Conservation (phyloP, 2,329 filamentous ascomycete genomes). For the Claviceps paspali region DNA sequence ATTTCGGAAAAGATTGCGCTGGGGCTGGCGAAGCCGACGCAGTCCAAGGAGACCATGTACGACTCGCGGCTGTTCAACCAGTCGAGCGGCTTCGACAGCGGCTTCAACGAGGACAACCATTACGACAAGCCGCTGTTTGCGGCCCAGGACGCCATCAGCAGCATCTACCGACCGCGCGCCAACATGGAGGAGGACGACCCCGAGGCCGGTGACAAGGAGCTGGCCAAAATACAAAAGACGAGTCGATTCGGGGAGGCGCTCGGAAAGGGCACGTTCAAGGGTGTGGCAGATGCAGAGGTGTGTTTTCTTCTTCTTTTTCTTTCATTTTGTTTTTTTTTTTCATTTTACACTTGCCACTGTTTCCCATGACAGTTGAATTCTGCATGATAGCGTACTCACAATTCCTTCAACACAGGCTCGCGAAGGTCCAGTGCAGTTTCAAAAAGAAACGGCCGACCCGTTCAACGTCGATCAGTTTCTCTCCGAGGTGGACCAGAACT, state of each 20-base stretch:
- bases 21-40: slow-evolving; percentile 85
- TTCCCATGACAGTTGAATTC: too few relatives aligned
- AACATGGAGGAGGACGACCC: slow-evolving; percentile 65
- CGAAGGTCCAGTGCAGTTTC: slow-evolving; percentile 90
- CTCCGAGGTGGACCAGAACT: slow-evolving; percentile 54
- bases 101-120: slow-evolving; percentile 93
- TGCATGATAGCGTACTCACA: slow-evolving; percentile 16
- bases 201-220: slow-evolving; percentile 63
- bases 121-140: slow-evolving; percentile 97
- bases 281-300: slow-evolving; percentile 67
- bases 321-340: neutral
- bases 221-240: slow-evolving; percentile 75
- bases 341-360: too few relatives aligned
- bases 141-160: slow-evolving; percentile 85
- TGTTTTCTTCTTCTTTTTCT: slow-evolving; percentile 16
- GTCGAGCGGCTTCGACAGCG: slow-evolving; percentile 74
- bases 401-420: slow-evolving; percentile 36
- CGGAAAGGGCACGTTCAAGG: slow-evolving; percentile 83
- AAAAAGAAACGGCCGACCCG: slow-evolving; percentile 72
- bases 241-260: slow-evolving; percentile 75
- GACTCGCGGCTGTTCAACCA: slow-evolving; percentile 93
- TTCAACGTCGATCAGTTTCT: slow-evolving; percentile 95
- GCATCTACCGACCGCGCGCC: slow-evolving; percentile 74
- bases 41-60: slow-evolving; percentile 88
- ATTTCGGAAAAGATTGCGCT: slow-evolving; percentile 95